These are phyloP conservation scores for Exophiala phaeomuriformis DNA, from an alignment of 2,329 filamentous ascomycete genomes.

Conservation along the genomic window DNA sequence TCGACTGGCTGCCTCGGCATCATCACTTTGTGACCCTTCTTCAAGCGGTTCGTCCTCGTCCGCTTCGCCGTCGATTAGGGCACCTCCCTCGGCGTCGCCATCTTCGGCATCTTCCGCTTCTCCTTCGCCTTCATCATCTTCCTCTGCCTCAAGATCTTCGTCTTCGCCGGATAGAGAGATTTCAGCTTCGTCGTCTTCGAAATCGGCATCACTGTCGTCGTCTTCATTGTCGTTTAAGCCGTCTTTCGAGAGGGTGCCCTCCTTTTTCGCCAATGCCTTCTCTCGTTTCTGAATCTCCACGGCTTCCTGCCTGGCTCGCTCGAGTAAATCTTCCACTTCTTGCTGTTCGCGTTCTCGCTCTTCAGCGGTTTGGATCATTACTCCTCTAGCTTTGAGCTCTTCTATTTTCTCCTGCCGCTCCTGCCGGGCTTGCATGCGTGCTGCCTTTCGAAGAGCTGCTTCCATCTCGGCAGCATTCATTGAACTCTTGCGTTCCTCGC, in stretches of 20 bases:
- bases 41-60: slow-evolving; percentile 41
- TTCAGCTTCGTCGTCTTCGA: slow-evolving; percentile 37
- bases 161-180: slow-evolving; percentile 9
- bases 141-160: slow-evolving; percentile 37
- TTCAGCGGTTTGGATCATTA: slow-evolving; percentile 75
- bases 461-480: slow-evolving; percentile 68
- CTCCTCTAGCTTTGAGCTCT: slow-evolving; percentile 68
- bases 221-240: slow-evolving; percentile 49
- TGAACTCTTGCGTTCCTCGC: slow-evolving; percentile 40
- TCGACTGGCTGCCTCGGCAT: slow-evolving; percentile 25
- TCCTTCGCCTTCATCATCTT: slow-evolving; percentile 32
- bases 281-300: slow-evolving; percentile 72
- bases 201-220: slow-evolving; percentile 46
- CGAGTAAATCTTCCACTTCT: slow-evolving; percentile 79
- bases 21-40: slow-evolving; percentile 21
- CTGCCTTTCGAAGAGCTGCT: slow-evolving; percentile 59
- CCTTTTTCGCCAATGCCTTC: slow-evolving; percentile 62
- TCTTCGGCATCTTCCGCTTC: slow-evolving; percentile 15
- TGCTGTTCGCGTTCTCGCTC: slow-evolving; percentile 76
- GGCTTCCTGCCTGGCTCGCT: slow-evolving; percentile 74
- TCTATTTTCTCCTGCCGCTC: slow-evolving; percentile 73
- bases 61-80: slow-evolving; percentile 29
- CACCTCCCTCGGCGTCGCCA: slow-evolving; percentile 26
- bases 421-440: slow-evolving; percentile 68
- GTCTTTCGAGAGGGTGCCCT: slow-evolving; percentile 42